Evolutionary conservation across 164 flowering plant species (phyloP), one percentile per base, ranked within the genome.

Genomic region (Annona squamosa): DNA sequence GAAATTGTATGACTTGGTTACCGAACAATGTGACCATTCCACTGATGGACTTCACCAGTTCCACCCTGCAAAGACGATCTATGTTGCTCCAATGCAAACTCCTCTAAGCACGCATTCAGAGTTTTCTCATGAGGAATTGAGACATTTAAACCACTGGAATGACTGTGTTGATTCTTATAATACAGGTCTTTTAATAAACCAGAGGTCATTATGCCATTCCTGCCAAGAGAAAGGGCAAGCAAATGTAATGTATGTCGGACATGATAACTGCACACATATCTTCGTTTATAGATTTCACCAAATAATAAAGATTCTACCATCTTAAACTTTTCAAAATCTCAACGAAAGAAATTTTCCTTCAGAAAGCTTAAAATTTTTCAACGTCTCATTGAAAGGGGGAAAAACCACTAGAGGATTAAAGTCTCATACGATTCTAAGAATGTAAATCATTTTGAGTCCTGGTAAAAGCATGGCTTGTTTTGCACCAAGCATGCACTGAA

Each of bases 11-110:
- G 7, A 19, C 67, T 46, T 46, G 16, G 43, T 64, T 82, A 92
- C 98, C 93, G 81, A 41, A 64, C 74, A 64, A 87, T 79, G 80
- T 91, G 97, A 68, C 86, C 88, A 77, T 79, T 86, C 97, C 94
- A 93, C 73, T 88, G 97, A 74, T 82, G 83, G 74, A 90, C 74
- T 70, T 74, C 62, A 76, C 84, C 73, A 17, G 72, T 66, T 47
- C 90, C 90, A 63, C 77, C 70, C 71, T 71, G 71, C 26, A 93
- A 77, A 43, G 89, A 78, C 41, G 70, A 71, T 56, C 82, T 81
- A 63, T 93, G 97, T 48, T 80, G 84, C 65, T 85, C 80, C 89
- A 87, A 79, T 42, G 94, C 98, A 19, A 86, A 46, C 65, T 84
- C 79, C 80, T 84, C 81, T 4, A 89, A 48, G 70, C 73, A 72